Evolutionary conservation across 441 rosid genomes (phyloP).

Genomic region (Bruguiera hainesii): DNA sequence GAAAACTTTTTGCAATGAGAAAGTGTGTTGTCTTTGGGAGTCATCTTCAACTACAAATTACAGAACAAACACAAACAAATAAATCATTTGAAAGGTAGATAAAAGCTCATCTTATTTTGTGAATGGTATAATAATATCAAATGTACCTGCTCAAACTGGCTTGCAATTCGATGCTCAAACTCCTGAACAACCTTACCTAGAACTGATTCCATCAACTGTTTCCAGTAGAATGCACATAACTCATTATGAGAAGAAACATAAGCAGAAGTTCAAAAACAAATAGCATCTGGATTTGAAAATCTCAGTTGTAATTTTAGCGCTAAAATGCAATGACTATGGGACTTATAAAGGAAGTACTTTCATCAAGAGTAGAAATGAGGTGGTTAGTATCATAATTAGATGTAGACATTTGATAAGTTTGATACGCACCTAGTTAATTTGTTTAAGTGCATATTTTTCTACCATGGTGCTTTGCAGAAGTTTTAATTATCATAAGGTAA

Average conservation of each 20-base stretch:
- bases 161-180: constrained; percentile 75
- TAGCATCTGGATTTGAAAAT: neutral
- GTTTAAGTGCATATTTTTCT: neutral
- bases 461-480: neutral
- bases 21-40: constrained; percentile 43
- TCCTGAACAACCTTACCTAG: constrained; percentile 78
- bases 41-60: constrained; percentile 40
- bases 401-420: too few relatives aligned
- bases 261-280: constrained; percentile 6
- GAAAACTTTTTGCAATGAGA: constrained; percentile 42
- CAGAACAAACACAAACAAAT: constrained; percentile 10
- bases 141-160: constrained; percentile 62
- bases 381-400: too few relatives aligned
- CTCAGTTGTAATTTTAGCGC: neutral
- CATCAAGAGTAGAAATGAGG: neutral
- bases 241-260: constrained; percentile 16
- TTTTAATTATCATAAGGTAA: constrained; percentile 1
- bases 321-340: neutral
- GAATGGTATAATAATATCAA: constrained; percentile 3
- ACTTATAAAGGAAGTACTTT: neutral
- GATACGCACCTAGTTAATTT: neutral
- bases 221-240: constrained; percentile 18
- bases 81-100: constrained; percentile 14
- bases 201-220: constrained; percentile 85
- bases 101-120: neutral